A percentile compares a stretch with the other conserved stretches of the same genome.
Conservation (phyloP, 2,329 filamentous ascomycete species). For the Exophiala calicioides region DNA sequence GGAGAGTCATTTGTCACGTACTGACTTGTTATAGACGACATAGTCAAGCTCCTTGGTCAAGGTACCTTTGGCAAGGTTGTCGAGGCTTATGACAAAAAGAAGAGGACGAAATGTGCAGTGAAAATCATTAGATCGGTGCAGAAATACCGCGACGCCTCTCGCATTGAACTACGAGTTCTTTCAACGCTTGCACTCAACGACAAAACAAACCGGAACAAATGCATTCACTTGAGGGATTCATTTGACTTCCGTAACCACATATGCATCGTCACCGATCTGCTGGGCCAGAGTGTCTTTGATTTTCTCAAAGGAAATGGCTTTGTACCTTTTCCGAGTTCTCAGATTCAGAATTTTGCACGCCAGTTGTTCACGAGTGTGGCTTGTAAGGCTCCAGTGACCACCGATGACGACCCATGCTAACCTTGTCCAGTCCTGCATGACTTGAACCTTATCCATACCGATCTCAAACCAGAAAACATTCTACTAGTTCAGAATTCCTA, state of each 20-base stretch:
- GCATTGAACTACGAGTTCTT: slow-evolving; percentile 90
- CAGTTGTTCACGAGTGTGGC: slow-evolving; percentile 98
- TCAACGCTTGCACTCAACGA: slow-evolving; percentile 92
- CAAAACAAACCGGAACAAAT: slow-evolving; percentile 86
- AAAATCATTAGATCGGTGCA: slow-evolving; percentile 98
- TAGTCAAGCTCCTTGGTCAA: slow-evolving; percentile 86
- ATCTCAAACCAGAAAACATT: slow-evolving; percentile 63
- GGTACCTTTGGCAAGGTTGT: slow-evolving; percentile 99
- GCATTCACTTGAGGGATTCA: slow-evolving; percentile 93
- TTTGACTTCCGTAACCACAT: slow-evolving; percentile 98
- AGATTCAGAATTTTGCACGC: slow-evolving; percentile 94
- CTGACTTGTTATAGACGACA: slow-evolving; percentile 66
- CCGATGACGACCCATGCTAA: slow-evolving; percentile 32
- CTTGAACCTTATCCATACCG: slow-evolving; percentile 91
- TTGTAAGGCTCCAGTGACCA: slow-evolving; percentile 62
- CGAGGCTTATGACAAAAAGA: slow-evolving; percentile 78
- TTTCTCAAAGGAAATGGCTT: slow-evolving; percentile 95
- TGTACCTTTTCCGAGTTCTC: slow-evolving; percentile 95
- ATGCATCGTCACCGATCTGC: slow-evolving; percentile 74
- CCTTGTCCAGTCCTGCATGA: slow-evolving; percentile 77
- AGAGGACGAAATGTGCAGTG: slow-evolving; percentile 81
- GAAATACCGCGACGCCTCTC: slow-evolving; percentile 94
- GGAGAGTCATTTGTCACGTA: slow-evolving; percentile 1
- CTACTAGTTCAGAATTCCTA: slow-evolving; percentile 65
- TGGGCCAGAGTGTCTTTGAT: slow-evolving; percentile 97